Evolutionary conservation across 208 protist species (phyloP), one percentile per base, ranked within the genome.

Genomic region (Jaenimonas drosophilae): DNA sequence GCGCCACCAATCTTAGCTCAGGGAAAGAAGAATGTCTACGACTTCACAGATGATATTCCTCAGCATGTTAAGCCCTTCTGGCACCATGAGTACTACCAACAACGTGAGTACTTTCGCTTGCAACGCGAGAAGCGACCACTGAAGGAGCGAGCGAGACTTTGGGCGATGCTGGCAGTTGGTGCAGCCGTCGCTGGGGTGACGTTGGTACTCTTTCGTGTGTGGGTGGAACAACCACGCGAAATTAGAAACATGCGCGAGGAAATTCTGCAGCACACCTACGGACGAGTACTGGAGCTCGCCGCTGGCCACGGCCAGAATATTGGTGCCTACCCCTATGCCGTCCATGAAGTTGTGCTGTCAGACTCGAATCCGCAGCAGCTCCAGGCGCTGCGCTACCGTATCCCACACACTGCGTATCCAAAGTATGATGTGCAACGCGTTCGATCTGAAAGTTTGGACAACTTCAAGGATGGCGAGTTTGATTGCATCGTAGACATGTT

Each of bases 401-500:
- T 94, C 19, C 81, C 80, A 31, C 60, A 70, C 23, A 88, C 75
- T 2, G 66, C 86, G 6, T 91, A 94, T 63, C 81, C 80, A 2
- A 88, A 86, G 54, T 93, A 93, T 50, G 70, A 85, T 25, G 70
- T 93, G 29, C 60, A 76, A 40, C 80, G 76, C 24, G 79, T 90
- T n/a, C 77, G 78, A 40, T 74, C 66, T 5, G 80, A 91, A 60
- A 76, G 55, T 24, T 68, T 94, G 4, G 76, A 86, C 37, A 64
- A 56, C 27, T 89, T 94, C 57, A 59, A 55, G 23, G 70, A 89
- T 51, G 74, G 62, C 16, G 75, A 86, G 71, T 95, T 94, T 62
- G 88, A 95, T 53, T 89, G 76, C 50, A 59, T 92, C 3, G 78
- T 93, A 26, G 88, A 96, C 66, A 92, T 89, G 78, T 96, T 91